Evolutionary conservation across 2,329 filamentous ascomycete species (phyloP).

Genomic region (Fusarium pininemorale): DNA sequence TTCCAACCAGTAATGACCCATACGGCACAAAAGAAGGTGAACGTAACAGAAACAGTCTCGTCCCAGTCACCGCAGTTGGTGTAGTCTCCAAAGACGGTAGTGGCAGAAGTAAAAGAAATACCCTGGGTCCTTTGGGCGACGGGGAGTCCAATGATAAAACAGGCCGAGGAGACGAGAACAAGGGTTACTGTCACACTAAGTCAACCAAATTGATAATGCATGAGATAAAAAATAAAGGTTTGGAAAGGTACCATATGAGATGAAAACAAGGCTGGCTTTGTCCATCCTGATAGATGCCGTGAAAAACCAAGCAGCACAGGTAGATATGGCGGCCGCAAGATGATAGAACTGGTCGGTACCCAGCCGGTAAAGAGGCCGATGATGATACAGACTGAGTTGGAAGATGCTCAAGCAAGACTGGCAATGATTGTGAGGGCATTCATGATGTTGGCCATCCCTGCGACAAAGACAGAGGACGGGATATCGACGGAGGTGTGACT

Average conservation of each 20-base stretch:
- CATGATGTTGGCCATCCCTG: neutral
- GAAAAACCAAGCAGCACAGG: neutral
- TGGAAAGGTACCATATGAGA: neutral
- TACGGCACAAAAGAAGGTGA: neutral
- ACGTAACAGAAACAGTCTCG: neutral
- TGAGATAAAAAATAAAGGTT: neutral
- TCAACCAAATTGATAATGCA: neutral
- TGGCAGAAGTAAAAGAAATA: neutral
- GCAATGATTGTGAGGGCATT: neutral
- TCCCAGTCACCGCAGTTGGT: neutral
- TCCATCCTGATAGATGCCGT: neutral
- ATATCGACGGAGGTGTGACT: neutral
- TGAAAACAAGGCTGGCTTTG: neutral
- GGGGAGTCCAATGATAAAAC: neutral
- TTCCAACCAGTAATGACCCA: neutral
- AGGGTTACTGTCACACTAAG: neutral
- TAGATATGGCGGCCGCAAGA: neutral
- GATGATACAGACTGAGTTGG: neutral
- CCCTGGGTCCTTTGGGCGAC: neutral
- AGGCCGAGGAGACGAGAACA: neutral
- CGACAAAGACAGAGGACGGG: neutral
- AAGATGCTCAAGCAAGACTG: neutral
- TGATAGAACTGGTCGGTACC: neutral
- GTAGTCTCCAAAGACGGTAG: neutral
- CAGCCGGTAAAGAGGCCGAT: neutral